phyloP scores from a whole-genome alignment of 2,329 filamentous ascomycete species.

The Pseudocercospora fuligena region DNA sequence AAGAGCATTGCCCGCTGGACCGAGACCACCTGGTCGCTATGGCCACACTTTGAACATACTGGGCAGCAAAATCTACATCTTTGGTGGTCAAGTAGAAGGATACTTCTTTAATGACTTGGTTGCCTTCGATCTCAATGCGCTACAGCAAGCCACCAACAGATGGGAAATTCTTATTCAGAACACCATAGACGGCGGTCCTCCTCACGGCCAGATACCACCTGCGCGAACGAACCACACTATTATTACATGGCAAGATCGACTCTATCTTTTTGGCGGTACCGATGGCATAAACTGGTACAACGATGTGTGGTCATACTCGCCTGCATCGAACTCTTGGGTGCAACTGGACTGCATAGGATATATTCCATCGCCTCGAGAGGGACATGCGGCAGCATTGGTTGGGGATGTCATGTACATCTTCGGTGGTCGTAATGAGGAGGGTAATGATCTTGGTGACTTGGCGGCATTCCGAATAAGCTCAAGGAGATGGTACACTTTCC shows the following conservation, averaged over 20 bases:
- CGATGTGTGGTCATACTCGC: constrained; percentile 96
- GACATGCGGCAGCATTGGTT: constrained; percentile 89
- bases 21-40: constrained; percentile 86
- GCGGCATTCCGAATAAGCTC: constrained; percentile 83
- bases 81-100: constrained; percentile 95
- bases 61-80: constrained; percentile 95
- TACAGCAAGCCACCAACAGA: constrained; percentile 86
- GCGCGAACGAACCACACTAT: constrained; percentile 94
- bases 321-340: constrained; percentile 78
- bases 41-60: constrained; percentile 96
- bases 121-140: constrained; percentile 91
- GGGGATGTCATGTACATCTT: constrained; percentile 99
- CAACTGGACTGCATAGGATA: constrained; percentile 97
- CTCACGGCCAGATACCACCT: constrained; percentile 73
- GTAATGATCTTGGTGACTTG: constrained; percentile 87
- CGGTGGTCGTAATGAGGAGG: constrained; percentile 92
- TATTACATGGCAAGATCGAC: constrained; percentile 87
- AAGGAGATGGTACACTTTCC: constrained; percentile 96
- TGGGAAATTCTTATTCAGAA: constrained; percentile 93
- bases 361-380: constrained; percentile 90
- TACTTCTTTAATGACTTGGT: constrained; percentile 98
- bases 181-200: constrained; percentile 64
- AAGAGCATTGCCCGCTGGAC: constrained; percentile 82
- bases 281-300: constrained; percentile 98
- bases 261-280: constrained; percentile 97